Evolutionary conservation across 148 eudicot genomes (phyloP).

Genomic region (Suaeda aralocaspica): DNA sequence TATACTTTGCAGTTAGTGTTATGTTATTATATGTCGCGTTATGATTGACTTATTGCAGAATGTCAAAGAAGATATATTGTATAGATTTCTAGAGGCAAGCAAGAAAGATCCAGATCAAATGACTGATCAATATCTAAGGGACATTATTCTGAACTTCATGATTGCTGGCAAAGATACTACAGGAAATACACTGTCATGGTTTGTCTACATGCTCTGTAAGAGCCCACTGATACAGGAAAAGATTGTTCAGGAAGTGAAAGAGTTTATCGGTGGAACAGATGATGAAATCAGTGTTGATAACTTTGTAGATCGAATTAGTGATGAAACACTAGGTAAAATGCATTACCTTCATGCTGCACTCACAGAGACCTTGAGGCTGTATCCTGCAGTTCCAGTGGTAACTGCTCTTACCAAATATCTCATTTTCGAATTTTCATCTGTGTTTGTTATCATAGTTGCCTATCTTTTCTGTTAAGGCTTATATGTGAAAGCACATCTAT

Average conservation of each 20-base stretch:
- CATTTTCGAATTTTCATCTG: not conserved
- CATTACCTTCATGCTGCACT: constrained; percentile 62
- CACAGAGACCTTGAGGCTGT: constrained; percentile 59
- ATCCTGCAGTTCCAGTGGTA: constrained; percentile 62
- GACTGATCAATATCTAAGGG: constrained; percentile 45
- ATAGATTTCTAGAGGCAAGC: constrained; percentile 56
- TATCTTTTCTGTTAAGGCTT: no score
- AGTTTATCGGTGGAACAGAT: constrained; percentile 13
- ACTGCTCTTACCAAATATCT: not conserved
- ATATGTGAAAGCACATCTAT: no score
- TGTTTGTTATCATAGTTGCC: not conserved
- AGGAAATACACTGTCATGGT: constrained; percentile 67
- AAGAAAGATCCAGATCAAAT: constrained; percentile 41
- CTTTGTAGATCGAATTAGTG: constrained; percentile 34
- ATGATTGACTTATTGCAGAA: constrained; percentile 26
- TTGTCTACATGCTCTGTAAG: constrained; percentile 62
- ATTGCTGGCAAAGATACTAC: constrained; percentile 69
- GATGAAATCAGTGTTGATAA: constrained; percentile 25
- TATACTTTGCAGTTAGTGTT: not conserved
- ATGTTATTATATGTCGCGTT: not conserved
- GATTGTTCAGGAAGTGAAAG: constrained; percentile 42
- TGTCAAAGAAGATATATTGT: constrained; percentile 58
- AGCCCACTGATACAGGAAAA: constrained; percentile 59
- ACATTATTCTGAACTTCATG: constrained; percentile 61
- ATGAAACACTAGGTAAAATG: constrained; percentile 50